Evolutionary conservation across 2,329 filamentous ascomycete genomes (phyloP).

Genomic region (Elsinoe fawcettii): DNA sequence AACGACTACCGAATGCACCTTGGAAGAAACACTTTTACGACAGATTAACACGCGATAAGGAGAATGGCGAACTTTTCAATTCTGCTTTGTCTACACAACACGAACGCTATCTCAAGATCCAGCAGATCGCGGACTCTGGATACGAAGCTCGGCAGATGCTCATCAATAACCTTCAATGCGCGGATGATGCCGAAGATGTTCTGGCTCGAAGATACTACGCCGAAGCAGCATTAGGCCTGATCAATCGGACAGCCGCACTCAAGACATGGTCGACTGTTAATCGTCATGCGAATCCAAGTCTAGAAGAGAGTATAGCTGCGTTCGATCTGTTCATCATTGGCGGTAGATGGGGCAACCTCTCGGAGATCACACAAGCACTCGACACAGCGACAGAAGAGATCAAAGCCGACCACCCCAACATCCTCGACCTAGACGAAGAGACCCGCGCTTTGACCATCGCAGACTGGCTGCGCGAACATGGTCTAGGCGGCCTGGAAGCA

Average conservation of each 20-base stretch:
- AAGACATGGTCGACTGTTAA: conserved; percentile 62
- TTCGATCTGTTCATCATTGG: conserved; percentile 86
- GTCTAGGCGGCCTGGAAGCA: conserved; percentile 57
- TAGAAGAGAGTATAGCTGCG: conserved; percentile 69
- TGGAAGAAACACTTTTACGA: conserved; percentile 57
- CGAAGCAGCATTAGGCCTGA: conserved; percentile 63
- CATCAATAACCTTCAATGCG: conserved; percentile 54
- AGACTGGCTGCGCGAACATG: conserved; percentile 58
- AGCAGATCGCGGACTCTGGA: conserved; percentile 59
- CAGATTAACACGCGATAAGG: conserved; percentile 29
- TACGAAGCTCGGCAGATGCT: conserved; percentile 87
- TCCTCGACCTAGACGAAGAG: conserved; percentile 53
- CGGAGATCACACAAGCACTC: conserved; percentile 54
- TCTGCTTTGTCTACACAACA: conserved; percentile 63
- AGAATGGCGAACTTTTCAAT: conserved; percentile 45
- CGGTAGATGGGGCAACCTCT: conserved; percentile 58
- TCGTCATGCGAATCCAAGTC: conserved; percentile 44
- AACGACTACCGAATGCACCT: conserved; percentile 26
- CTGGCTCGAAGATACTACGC: conserved; percentile 73
- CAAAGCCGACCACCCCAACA: conserved; percentile 42
- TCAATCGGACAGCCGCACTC: conserved; percentile 74
- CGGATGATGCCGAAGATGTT: conserved; percentile 59
- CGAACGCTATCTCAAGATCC: conserved; percentile 60
- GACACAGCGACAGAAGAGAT: conserved; percentile 57
- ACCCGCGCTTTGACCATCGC: conserved; percentile 61